Evolutionary conservation across 2,329 filamentous ascomycete genomes (phyloP), one percentile per base, ranked within the genome.

Genomic region (Apiospora aurea): DNA sequence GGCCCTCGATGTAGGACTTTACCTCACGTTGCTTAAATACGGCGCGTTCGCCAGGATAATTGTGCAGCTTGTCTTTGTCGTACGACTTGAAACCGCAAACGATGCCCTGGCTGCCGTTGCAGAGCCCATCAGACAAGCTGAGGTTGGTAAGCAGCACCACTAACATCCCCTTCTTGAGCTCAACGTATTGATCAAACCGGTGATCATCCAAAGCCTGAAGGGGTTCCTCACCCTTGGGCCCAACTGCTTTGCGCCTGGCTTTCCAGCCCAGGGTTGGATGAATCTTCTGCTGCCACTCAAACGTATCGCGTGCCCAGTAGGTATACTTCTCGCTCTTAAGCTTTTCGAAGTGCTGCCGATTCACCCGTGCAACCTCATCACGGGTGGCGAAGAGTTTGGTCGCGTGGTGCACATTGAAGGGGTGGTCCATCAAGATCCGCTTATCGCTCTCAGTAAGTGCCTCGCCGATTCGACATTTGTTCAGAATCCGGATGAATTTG

Each of bases 81-180:
- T 78, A 76, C 0, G 75, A 69, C 72, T 86, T 82, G 71, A 87
- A 87, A 1, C 82, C 84, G 71, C 81, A 80, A 67, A 87, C 80
- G 51, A 83, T 78, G 3, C 86, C 85, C 75, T 85, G 85, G 73
- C 82, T 84, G 29, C 86, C 86, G 74, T 87, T 87, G 75, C 84
- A 85, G 2, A 87, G 81, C 1, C 83, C 82, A 1, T 66, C 51
- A 0, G 71, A 44, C 5, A 86, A 76, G 72, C 84, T 83, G 8
- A 89, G 77, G 71, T 90, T 90, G 21, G 81, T 80, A 3, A 88
- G 83, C 1, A 90, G 81, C 6, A 89, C 83, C 6, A 90, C 87
- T 2, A 85, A 82, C 84, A 87, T 87, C 26, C 84, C 85, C 46
- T 81, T 75, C 71, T 89, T 89, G 18, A 89, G 80, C 70, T 84